Conservation (phyloP, 306 rosid genomes). For the Inga laurina region DNA sequence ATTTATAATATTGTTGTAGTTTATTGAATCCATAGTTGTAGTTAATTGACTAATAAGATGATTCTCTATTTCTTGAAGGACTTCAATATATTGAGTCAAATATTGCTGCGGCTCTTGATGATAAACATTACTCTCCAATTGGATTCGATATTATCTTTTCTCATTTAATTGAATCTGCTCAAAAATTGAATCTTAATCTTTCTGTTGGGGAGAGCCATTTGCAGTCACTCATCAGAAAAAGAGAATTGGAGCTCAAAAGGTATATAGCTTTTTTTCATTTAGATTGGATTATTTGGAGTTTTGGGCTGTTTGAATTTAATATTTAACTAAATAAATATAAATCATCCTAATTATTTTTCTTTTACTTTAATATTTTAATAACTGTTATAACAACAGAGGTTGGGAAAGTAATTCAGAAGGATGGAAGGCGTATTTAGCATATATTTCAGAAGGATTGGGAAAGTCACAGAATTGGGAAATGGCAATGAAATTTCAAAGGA, state of each 20-base stretch:
- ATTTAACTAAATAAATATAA: too few species aligned
- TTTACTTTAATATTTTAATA: constrained; percentile 7
- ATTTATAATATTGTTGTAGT: not conserved
- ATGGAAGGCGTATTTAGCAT: not conserved
- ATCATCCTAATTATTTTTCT: not conserved
- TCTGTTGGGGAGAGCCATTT: not conserved
- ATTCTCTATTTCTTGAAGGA: not conserved
- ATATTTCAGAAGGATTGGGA: not conserved
- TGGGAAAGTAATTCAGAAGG: not conserved
- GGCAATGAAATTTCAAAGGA: not conserved
- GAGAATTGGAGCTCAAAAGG: constrained; percentile 49
- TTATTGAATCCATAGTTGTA: not conserved
- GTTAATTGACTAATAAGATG: not conserved
- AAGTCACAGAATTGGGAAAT: constrained; percentile 1
- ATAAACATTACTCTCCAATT: not conserved
- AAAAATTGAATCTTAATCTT: not conserved
- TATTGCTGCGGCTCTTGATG: not conserved
- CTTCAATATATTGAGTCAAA: not conserved
- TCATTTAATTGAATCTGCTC: not conserved
- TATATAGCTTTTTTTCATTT: not conserved
- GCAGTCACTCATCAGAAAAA: not conserved
- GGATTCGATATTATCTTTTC: not conserved
- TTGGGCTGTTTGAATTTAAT: too few species aligned
- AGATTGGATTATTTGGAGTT: too few species aligned
- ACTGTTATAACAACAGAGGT: constrained; percentile 47